Conservation (phyloP, 257 asterid species). For the Solanum ahanhuiri region DNA sequence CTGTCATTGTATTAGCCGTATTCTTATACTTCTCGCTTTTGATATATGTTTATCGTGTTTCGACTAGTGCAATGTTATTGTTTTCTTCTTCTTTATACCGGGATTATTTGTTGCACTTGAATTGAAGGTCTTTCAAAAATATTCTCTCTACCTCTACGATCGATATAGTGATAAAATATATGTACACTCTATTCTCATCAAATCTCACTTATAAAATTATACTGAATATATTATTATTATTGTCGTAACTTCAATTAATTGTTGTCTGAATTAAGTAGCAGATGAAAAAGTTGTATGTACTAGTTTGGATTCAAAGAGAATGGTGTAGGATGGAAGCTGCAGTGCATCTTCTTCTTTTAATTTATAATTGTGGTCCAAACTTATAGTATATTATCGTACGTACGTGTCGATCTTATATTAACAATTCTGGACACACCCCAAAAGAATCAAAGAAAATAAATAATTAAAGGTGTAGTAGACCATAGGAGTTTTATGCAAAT, state of each 20-base stretch:
- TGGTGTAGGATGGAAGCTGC: conserved; percentile 5
- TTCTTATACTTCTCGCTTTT: too few relatives aligned
- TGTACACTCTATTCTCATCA: background rate
- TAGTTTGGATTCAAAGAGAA: conserved; percentile 28
- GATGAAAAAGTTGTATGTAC: background rate
- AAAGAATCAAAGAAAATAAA: background rate
- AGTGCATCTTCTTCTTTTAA: background rate
- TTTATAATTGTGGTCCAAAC: conserved; percentile 10
- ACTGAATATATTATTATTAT: too few relatives aligned
- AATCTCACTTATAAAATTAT: background rate
- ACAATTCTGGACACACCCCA: background rate
- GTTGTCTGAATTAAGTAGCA: background rate
- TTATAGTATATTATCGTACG: background rate
- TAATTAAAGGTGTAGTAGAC: background rate
- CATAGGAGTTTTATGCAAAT: background rate
- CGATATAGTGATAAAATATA: background rate
- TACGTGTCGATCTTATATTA: background rate
- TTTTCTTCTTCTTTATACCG: background rate
- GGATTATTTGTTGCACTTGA: background rate
- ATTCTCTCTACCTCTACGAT: background rate
- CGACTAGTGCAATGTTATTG: too few relatives aligned
- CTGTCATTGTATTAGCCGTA: too few relatives aligned
- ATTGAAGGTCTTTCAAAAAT: too few relatives aligned
- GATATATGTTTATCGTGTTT: background rate
- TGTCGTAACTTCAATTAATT: background rate